Evolutionary conservation across 352 stramenopile genomes (phyloP).

Genomic region (Phytophthora brassicae): DNA sequence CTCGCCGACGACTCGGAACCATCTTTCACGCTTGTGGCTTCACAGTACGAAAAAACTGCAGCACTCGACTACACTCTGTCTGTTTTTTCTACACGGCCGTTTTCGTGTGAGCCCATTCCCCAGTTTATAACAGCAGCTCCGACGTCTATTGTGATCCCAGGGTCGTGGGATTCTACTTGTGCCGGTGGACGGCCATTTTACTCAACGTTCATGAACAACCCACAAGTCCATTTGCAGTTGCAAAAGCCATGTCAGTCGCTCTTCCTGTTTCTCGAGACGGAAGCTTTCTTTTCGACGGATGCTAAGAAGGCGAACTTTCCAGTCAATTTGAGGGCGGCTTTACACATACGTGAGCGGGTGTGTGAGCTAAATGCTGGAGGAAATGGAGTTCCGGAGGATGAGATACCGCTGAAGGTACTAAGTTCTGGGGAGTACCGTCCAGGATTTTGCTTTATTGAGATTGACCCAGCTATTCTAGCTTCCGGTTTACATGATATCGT

Average conservation of each 20-base stretch:
- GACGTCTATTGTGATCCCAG: conserved; percentile 44
- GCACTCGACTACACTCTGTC: conserved; percentile 88
- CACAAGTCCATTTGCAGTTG: conserved; percentile 65
- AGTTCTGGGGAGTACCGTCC: conserved; percentile 80
- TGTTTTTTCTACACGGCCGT: conserved; percentile 83
- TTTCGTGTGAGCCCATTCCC: conserved; percentile 55
- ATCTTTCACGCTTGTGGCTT: conserved; percentile 90
- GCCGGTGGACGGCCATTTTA: conserved; percentile 72
- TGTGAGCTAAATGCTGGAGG: conserved; percentile 40
- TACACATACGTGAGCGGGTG: conserved; percentile 50
- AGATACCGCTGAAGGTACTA: conserved; percentile 35
- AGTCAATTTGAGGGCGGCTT: conserved; percentile 67
- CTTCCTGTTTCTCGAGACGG: conserved; percentile 65
- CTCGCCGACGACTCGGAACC: conserved; percentile 47
- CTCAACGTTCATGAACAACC: conserved; percentile 82
- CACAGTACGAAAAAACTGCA: conserved; percentile 91
- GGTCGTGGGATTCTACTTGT: conserved; percentile 43
- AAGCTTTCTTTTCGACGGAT: conserved; percentile 41
- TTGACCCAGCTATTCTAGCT: conserved; percentile 32
- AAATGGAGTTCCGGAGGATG: conserved; percentile 9
- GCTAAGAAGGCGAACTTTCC: conserved; percentile 32
- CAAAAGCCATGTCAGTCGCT: conserved; percentile 38
- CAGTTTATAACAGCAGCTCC: conserved; percentile 41
- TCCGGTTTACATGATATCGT: conserved; percentile 45
- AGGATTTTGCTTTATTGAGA: conserved; percentile 74